Percentiles rank a stretch among this genome's conserved stretches.
Evolutionary conservation across 495 filamentous ascomycete species (phyloP).

Genomic region (Tetracladium setigerum): DNA sequence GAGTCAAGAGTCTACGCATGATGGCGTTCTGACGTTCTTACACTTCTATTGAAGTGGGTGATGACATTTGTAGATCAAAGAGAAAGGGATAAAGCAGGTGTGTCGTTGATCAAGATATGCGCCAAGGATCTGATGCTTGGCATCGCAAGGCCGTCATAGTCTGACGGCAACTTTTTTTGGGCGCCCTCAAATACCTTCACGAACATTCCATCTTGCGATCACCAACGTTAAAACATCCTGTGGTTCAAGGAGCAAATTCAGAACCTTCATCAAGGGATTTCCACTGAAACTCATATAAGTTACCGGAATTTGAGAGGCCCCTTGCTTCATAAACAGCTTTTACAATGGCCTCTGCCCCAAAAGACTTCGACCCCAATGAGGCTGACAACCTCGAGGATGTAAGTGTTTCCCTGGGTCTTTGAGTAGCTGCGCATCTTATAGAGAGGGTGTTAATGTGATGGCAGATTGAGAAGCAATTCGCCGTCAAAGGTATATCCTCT

Average conservation of each 20-base stretch:
- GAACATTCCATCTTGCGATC: too few species aligned
- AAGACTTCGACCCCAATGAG: conserved; percentile 54
- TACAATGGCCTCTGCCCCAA: conserved; percentile 26
- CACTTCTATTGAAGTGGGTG: too few species aligned
- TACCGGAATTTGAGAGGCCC: background rate
- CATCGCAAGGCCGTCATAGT: too few species aligned
- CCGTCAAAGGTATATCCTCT: conserved; percentile 73
- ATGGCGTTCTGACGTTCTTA: too few species aligned
- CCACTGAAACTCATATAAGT: background rate
- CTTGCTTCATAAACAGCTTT: background rate
- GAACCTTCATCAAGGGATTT: background rate
- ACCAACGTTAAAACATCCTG: background rate
- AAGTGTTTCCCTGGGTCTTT: conserved; percentile 19
- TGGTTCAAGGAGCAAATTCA: background rate
- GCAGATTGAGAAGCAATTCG: conserved; percentile 99
- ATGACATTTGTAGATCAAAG: too few species aligned
- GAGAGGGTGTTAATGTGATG: conserved; percentile 1
- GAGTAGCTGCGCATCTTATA: background rate
- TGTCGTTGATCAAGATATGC: too few species aligned
- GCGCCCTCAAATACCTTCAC: too few species aligned
- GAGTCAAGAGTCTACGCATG: too few species aligned
- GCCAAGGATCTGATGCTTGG: too few species aligned
- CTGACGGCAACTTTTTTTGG: too few species aligned
- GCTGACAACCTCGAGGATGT: conserved; percentile 77
- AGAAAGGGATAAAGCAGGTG: too few species aligned